Evolutionary conservation across 305 asterid species (phyloP).

Genomic region (Stenogyne calaminthoides): DNA sequence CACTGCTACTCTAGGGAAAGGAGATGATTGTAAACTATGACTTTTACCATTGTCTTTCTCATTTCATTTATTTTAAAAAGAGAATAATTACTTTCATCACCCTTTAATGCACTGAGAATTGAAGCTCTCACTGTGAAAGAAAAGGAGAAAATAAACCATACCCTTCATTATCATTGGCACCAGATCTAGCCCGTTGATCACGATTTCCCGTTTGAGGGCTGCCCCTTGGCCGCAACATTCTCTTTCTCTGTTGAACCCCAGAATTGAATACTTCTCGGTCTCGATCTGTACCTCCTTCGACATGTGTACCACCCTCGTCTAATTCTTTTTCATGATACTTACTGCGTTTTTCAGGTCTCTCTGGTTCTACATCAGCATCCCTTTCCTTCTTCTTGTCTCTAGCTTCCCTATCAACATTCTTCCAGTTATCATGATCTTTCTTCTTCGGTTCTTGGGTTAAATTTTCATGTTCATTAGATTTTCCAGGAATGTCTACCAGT

Average conservation of each 20-base stretch:
- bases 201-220: constrained; percentile 87
- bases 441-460: constrained; percentile 59
- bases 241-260: constrained; percentile 90
- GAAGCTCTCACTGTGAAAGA: constrained; percentile 5
- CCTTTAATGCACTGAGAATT: constrained; percentile 14
- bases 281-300: constrained; percentile 69
- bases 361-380: constrained; percentile 74
- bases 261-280: constrained; percentile 66
- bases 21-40: neutral
- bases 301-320: constrained; percentile 69
- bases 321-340: constrained; percentile 72
- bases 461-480: constrained; percentile 58
- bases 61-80: neutral
- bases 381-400: constrained; percentile 81
- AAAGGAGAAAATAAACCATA: constrained; percentile 39
- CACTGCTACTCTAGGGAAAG: neutral
- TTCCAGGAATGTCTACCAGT: constrained; percentile 53
- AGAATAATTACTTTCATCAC: neutral
- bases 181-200: constrained; percentile 65
- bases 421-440: constrained; percentile 76
- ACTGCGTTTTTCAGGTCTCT: constrained; percentile 73
- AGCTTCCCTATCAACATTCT: constrained; percentile 67
- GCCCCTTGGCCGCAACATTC: constrained; percentile 89
- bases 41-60: neutral
- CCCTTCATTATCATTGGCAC: constrained; percentile 82